These are phyloP conservation scores for Penicillium polonicum DNA, from an alignment of 2,329 filamentous ascomycete species.

Conservation along the genomic window DNA sequence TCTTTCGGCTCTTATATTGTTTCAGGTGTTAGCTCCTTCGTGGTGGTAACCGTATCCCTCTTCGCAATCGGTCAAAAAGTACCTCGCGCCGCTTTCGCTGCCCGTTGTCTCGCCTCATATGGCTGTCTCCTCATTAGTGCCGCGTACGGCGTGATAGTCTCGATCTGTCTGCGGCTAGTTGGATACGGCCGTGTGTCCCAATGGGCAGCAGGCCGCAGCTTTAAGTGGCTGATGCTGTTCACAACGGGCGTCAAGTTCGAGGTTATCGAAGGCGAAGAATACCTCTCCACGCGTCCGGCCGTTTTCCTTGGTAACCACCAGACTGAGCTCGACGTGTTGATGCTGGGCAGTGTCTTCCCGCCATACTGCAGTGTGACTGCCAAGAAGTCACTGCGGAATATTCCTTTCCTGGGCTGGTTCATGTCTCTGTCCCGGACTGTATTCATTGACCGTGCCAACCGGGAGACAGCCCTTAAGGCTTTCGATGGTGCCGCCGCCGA, in stretches of 20 bases:
- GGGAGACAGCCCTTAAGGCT: constrained; percentile 75
- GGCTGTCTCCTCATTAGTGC: constrained; percentile 52
- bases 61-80: constrained; percentile 46
- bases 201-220: constrained; percentile 77
- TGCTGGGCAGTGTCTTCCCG: constrained; percentile 87
- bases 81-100: constrained; percentile 46
- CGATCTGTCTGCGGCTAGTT: constrained; percentile 66
- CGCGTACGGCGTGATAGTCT: constrained; percentile 72
- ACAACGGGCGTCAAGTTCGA: constrained; percentile 77
- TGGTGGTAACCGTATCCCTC: constrained; percentile 56
- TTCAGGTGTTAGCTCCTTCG: constrained; percentile 63
- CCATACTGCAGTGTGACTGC: constrained; percentile 90
- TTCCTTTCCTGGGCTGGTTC: constrained; percentile 92
- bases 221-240: constrained; percentile 74
- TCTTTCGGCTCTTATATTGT: constrained; percentile 62
- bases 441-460: constrained; percentile 91
- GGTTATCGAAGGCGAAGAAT: constrained; percentile 63
- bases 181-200: constrained; percentile 77
- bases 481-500: constrained; percentile 80
- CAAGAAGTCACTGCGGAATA: constrained; percentile 75
- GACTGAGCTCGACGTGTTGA: constrained; percentile 89
- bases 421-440: constrained; percentile 84
- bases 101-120: constrained; percentile 49
- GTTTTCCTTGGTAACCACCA: constrained; percentile 96
- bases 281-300: constrained; percentile 71